Evolutionary conservation across 306 rosid genomes (phyloP), one percentile per base, ranked within the genome.

Genomic region (Oemleria cerasiformis): DNA sequence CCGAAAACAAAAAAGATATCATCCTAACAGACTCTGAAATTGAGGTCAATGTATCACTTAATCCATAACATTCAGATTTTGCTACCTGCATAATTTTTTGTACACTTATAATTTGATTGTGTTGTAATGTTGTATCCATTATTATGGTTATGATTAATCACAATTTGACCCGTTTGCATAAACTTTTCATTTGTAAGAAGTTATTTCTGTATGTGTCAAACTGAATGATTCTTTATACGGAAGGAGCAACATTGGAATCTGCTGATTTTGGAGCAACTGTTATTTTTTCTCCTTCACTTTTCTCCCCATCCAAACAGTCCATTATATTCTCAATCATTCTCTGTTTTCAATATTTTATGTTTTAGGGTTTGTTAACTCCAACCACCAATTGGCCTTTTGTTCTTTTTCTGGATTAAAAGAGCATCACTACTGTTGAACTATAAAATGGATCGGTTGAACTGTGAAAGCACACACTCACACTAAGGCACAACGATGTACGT

Each of bases 1-100:
- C 89, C 48, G 91, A 82, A 4, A 89, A 86, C 66, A 71, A 75
- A 30, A 87, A 84, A 82, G 92, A 90, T 53, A 72, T 86, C 43
- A 70, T 88, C 85, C 71, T 82, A 51, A 94, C 91, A 9, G 85
- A 91, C 63, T 80, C 94, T 20, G 74, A 80, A 43, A 63, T 94
- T 75, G 86, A 82, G 77, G 85, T 91, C 68, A 81, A 86, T 48
- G 82, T 87, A 20, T 77, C 82, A 2, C 88, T 90, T 71, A 67
- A 65, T n/a, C 79, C 78, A 57, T 77, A 54, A 45, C 62, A 39
- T 45, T 75, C 70, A 59, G 39, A 38, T 51, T 25, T 70, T 49
- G 63, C 34, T 6, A 21, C 11, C 53, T 57, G 5, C 65, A 47
- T 16, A 16, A 16, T 34, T 39, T 58, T 20, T 48, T 67, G 6